Evolutionary conservation across 2,329 filamentous ascomycete genomes (phyloP).

Genomic region (Dothiorella sarmentorum): DNA sequence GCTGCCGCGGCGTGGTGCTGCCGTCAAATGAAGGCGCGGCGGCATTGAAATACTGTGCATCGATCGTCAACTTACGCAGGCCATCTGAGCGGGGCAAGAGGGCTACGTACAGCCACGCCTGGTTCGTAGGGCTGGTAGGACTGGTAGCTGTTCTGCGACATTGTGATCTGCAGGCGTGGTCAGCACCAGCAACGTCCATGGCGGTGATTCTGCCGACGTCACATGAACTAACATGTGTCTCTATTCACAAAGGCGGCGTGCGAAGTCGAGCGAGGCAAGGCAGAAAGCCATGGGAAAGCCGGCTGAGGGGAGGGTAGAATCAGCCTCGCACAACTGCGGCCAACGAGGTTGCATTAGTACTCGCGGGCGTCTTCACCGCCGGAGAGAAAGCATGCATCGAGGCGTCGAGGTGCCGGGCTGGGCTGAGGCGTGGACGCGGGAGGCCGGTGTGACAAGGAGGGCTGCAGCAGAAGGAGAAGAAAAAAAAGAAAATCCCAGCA

Average conservation of each 20-base stretch:
- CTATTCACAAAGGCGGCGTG: background rate
- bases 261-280: background rate
- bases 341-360: constrained; percentile 9
- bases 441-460: constrained; percentile 11
- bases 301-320: background rate
- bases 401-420: background rate
- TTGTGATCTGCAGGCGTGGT: background rate
- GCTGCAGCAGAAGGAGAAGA: background rate
- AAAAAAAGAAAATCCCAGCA: background rate
- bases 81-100: background rate
- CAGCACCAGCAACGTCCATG: background rate
- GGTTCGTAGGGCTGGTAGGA: background rate
- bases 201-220: background rate
- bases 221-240: background rate
- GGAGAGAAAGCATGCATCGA: background rate
- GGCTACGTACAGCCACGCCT: background rate
- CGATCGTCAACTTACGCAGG: background rate
- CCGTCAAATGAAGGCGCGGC: background rate
- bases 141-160: constrained; percentile 8
- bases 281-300: background rate
- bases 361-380: constrained; percentile 1
- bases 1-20: background rate
- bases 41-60: constrained; percentile 4
- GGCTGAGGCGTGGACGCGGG: too few relatives aligned
- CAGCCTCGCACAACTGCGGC: background rate